Base-by-base conservation (phyloP, 2,329 filamentous ascomycete genomes). In the Fusarium anguioides region DNA sequence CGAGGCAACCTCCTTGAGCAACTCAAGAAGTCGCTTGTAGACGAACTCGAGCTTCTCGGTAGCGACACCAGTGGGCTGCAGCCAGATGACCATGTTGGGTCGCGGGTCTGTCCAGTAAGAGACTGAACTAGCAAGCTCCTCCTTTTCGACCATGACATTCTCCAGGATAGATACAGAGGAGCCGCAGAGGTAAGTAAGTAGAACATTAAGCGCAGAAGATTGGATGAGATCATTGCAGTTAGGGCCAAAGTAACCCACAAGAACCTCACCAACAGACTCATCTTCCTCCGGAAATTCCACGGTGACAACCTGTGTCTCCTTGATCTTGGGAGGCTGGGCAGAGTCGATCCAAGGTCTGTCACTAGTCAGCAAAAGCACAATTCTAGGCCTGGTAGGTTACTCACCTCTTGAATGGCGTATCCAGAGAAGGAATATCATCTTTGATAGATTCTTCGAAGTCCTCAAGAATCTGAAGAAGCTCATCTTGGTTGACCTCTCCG, bases 221-320 rank as follows among this genome's bases (percentile, higher is more conserved):
- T 86, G 81, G 23, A 92, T 76, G 4, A 86, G 78, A 70, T 97
- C 89, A 51, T 87, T 91, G 77, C 91, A 94, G 71, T 90, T 85
- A 1, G 96, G 96, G 1, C 96, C 96, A 54, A 98, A 89, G 80
- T 96, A 97, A 2, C 87, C 91, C 20, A 97, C 89, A 46, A 93
- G 82, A 47, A 98, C 89, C 75, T 98, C 95, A 35, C 96, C 96
- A 55, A 90, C 92, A 0, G 93, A 95, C 76, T 99, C 96, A 69
- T 99, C 96, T 73, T 97, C 95, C 76, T 99, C 96, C 0, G 96
- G 96, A 72, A 99, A 99, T 65, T 97, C 90, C 26, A 97, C 90
- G 1, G 86, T 93, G 68, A 95, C 88, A 14, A 97, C 79, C 12
- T 89, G 83, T 0, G 92, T 93, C 75, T 92, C 84, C 27, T 86